Evolutionary conservation across 2,329 filamentous ascomycete genomes (phyloP).

Genomic region (Amauroascus verrucosus): DNA sequence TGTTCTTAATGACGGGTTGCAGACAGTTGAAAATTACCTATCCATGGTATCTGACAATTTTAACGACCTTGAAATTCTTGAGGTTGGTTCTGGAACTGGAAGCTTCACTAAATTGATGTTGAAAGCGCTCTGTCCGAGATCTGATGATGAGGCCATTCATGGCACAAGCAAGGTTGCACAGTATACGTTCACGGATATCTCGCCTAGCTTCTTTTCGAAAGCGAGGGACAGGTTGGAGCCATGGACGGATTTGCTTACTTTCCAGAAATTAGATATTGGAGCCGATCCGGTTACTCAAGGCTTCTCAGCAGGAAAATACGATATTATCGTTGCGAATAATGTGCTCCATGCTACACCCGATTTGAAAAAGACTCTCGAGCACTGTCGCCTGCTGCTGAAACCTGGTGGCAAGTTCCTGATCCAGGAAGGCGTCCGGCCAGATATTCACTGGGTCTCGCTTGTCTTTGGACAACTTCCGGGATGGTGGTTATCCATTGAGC

Average conservation of each 20-base stretch:
- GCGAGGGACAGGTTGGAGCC: constrained; percentile 25
- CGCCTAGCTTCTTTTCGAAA: constrained; percentile 33
- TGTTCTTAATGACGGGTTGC: background rate
- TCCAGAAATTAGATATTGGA: constrained; percentile 29
- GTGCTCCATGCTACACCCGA: constrained; percentile 32
- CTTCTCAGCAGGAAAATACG: constrained; percentile 26
- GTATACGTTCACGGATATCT: constrained; percentile 43
- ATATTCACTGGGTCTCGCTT: constrained; percentile 17
- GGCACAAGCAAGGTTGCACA: constrained; percentile 22
- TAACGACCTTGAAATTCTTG: constrained; percentile 26
- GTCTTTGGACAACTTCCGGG: constrained; percentile 17
- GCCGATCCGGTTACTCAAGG: constrained; percentile 27
- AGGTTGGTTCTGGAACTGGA: constrained; percentile 38
- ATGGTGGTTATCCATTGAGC: constrained; percentile 19
- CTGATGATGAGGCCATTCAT: background rate
- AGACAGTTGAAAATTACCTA: background rate
- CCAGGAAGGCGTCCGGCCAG: constrained; percentile 28
- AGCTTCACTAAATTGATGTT: constrained; percentile 33
- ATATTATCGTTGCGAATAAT: constrained; percentile 32
- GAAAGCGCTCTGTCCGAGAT: constrained; percentile 19
- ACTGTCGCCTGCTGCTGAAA: constrained; percentile 30
- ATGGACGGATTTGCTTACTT: constrained; percentile 25
- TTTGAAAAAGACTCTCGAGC: constrained; percentile 22
- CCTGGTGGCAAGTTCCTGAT: constrained; percentile 40
- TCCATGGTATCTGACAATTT: constrained; percentile 5